Percentiles rank a stretch among this genome's conserved stretches.
Conservation (phyloP, 2,329 filamentous ascomycete species). For the Zymoseptoria pseudotritici region DNA sequence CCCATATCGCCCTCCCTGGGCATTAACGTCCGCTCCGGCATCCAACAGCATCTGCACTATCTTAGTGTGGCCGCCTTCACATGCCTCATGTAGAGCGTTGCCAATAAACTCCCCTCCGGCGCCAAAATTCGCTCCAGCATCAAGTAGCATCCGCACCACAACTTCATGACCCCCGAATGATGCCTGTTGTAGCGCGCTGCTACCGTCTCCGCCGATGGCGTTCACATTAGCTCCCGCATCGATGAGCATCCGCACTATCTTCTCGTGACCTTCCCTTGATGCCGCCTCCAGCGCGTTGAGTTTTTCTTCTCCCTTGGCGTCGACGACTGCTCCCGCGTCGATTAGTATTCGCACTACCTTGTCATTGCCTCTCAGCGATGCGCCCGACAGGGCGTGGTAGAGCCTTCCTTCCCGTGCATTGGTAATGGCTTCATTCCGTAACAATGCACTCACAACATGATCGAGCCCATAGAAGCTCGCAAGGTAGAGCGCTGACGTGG, state of each 20-base stretch:
- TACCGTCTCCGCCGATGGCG: too few species aligned
- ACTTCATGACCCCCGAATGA: background rate
- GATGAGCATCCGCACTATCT: too few species aligned
- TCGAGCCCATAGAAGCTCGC: too few species aligned
- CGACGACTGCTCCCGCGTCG: constrained; percentile 6
- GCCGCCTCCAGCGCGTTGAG: background rate
- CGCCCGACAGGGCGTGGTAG: too few species aligned
- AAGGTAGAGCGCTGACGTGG: too few species aligned
- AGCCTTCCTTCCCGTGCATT: too few species aligned
- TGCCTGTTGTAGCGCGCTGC: constrained; percentile 9
- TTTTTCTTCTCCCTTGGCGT: constrained; percentile 13
- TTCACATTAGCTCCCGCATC: too few species aligned
- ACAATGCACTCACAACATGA: too few species aligned
- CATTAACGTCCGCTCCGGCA: constrained; percentile 5
- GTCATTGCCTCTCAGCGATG: too few species aligned
- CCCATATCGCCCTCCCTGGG: background rate
- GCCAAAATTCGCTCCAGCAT: constrained; percentile 8
- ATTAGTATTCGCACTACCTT: background rate
- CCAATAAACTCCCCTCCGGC: constrained; percentile 11
- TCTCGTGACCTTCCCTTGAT: too few species aligned
- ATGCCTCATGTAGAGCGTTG: constrained; percentile 12
- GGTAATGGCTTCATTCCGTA: too few species aligned
- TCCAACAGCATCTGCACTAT: constrained; percentile 3
- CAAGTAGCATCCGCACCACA: constrained; percentile 2
- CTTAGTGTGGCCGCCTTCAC: background rate